Base-by-base conservation (phyloP, 2,329 filamentous ascomycete genomes). In the Tothia fuscella region DNA sequence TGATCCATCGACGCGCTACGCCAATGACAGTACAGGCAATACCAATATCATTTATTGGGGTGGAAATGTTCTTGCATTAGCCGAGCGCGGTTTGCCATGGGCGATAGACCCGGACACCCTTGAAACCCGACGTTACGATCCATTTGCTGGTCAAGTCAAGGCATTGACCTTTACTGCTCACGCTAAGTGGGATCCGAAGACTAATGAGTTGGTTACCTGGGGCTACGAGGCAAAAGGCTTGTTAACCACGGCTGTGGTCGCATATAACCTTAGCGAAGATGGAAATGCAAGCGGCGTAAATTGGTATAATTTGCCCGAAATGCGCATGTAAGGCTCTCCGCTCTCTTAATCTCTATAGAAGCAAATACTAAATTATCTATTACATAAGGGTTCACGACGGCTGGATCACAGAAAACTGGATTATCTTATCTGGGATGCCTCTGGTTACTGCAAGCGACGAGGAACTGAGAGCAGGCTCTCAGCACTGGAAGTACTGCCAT, bases 161-260 rank as follows among this genome's bases (percentile, higher is more conserved):
- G 26, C 26, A 9, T 9, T 9, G n/a, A 29, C 62, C 0, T 64
- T 66, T 43, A 64, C 63, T 2, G 64, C 64, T 4, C 64, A 67
- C 46, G 63, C 63, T 1, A 67, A 67, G 40, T 55, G 63, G 33
- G 64, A 67, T 40, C 63, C 63, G 0, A 54, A 55, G 32, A 64
- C 55, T 1, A 57, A 60, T 7, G 63, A 66, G 39, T 56, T 66
- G 48, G 56, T 67, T 1, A 55, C 54, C 20, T 63, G 55, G 42
- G 61, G 62, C 2, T 65, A 66, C 41, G 56, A 63, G 45, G 63
- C 63, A 2, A 63, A 58, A 26, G 61, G 57, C 2, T 14, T 29
- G 9, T 9, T 14, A 14, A 29, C 26, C 26, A 29, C 9, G 26
- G 26, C 9, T 29, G n/a, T 29, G 9, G n/a, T 29, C 26, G n/a